Evolutionary conservation across 768 basidiomycete species (phyloP).

Genomic region (Gymnopilus dilepis): DNA sequence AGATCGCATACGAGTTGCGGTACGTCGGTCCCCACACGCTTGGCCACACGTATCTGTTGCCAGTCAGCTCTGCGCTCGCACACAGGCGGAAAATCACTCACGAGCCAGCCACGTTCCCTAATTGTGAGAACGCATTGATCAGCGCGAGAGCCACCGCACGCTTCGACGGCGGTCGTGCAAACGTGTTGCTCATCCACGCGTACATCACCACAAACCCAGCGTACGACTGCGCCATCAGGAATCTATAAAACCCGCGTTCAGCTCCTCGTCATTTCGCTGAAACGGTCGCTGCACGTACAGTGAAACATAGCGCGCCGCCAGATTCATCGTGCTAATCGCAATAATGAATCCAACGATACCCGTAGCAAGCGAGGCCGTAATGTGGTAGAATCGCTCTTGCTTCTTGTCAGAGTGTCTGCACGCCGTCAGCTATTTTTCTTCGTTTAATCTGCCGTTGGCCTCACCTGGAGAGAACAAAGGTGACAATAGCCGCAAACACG

Average conservation of each 20-base stretch:
- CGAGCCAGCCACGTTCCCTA: constrained; percentile 86
- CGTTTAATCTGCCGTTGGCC: constrained; percentile 16
- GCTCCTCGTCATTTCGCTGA: constrained; percentile 32
- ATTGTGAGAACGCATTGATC: constrained; percentile 80
- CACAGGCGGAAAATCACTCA: constrained; percentile 41
- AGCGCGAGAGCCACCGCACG: constrained; percentile 82
- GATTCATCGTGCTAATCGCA: constrained; percentile 71
- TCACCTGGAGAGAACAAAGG: constrained; percentile 57
- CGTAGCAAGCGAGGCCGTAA: constrained; percentile 54
- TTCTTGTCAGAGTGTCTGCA: constrained; percentile 74
- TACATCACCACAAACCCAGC: constrained; percentile 69
- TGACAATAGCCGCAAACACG: constrained; percentile 62
- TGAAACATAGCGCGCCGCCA: constrained; percentile 72
- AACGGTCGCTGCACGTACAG: constrained; percentile 42
- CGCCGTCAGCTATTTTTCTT: background rate
- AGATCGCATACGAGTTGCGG: constrained; percentile 71
- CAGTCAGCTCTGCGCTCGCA: constrained; percentile 6
- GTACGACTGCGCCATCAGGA: constrained; percentile 81
- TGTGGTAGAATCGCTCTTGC: constrained; percentile 79
- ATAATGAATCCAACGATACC: constrained; percentile 79
- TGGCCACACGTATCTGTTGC: constrained; percentile 67
- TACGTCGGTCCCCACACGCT: constrained; percentile 71
- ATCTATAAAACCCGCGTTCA: constrained; percentile 33
- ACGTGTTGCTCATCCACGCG: constrained; percentile 53
- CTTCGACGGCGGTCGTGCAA: constrained; percentile 82